A percentile compares a stretch with the other conserved stretches of the same genome.
Evolutionary conservation across 139 green algal genomes (phyloP).

Genomic region (Nannochloris sp.): DNA sequence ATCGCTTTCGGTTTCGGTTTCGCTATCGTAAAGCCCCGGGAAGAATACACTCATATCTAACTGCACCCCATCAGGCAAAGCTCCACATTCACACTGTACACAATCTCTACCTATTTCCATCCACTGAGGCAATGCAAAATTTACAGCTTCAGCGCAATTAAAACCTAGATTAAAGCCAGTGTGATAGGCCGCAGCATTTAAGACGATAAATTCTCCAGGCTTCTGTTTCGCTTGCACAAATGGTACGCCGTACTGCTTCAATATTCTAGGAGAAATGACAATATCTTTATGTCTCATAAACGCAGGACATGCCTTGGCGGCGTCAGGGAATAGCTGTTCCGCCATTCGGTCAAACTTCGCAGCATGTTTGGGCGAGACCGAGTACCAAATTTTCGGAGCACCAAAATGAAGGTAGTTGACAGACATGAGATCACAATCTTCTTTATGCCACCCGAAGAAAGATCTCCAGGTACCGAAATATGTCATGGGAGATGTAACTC

Average conservation of each 20-base stretch:
- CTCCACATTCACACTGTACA: conserved; percentile 42
- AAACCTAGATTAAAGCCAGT: conserved; percentile 68
- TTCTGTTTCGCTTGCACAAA: conserved; percentile 45
- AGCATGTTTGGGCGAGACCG: conserved; percentile 54
- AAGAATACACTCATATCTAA: conserved; percentile 34
- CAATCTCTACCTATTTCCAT: conserved; percentile 40
- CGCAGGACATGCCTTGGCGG: conserved; percentile 42
- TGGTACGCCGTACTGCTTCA: conserved; percentile 39
- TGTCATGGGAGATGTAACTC: conserved; percentile 76
- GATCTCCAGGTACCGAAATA: conserved; percentile 69
- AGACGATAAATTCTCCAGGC: conserved; percentile 72
- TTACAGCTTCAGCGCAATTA: conserved; percentile 75
- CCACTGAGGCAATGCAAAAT: conserved; percentile 68
- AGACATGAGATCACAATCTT: conserved; percentile 88
- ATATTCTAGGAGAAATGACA: conserved; percentile 47
- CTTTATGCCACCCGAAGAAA: conserved; percentile 78
- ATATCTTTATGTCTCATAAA: conserved; percentile 79
- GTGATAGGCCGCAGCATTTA: conserved; percentile 62
- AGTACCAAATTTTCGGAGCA: conserved; percentile 84
- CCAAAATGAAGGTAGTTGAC: conserved; percentile 97
- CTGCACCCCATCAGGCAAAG: conserved; percentile 19
- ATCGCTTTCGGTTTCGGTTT: conserved; percentile 3
- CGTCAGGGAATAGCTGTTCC: conserved; percentile 40
- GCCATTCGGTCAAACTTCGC: conserved; percentile 64
- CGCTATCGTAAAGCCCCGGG: conserved; percentile 17